Conservation (phyloP, 306 rosid genomes). For the Coriaria nepalensis region DNA sequence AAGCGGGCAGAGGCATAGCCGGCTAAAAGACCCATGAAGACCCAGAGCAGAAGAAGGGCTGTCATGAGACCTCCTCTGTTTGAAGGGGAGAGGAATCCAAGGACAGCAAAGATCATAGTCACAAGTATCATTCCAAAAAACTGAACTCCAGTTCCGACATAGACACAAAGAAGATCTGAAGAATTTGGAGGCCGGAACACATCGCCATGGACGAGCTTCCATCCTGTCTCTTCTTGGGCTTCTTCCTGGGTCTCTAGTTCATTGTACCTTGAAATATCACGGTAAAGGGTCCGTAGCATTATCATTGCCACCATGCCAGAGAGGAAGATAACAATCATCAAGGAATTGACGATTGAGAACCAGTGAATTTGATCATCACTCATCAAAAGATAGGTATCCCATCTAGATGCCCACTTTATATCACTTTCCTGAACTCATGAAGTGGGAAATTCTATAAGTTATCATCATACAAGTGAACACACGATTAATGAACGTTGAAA, state of each 20-base stretch:
- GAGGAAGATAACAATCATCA: constrained; percentile 95
- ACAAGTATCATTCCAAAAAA: constrained; percentile 80
- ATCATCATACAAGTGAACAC: no score
- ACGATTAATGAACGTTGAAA: background rate
- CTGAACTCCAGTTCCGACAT: constrained; percentile 91
- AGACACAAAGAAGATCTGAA: constrained; percentile 71
- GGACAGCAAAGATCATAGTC: constrained; percentile 84
- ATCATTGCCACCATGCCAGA: constrained; percentile 99
- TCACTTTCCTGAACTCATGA: constrained; percentile 45
- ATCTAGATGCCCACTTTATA: constrained; percentile 96
- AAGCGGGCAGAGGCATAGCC: constrained; percentile 74
- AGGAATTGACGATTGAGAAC: constrained; percentile 86
- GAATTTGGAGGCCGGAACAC: constrained; percentile 76
- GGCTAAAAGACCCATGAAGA: constrained; percentile 89
- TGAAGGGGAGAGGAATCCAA: constrained; percentile 91
- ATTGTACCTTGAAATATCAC: constrained; percentile 86
- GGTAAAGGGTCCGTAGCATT: constrained; percentile 84
- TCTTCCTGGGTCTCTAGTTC: constrained; percentile 98
- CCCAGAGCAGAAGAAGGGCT: constrained; percentile 87
- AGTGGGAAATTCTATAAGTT: background rate
- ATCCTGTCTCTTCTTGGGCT: constrained; percentile 97
- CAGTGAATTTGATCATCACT: constrained; percentile 92
- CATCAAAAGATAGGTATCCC: constrained; percentile 96
- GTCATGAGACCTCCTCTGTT: constrained; percentile 97
- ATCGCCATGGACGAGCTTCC: constrained; percentile 97